Evolutionary conservation across 345 rosid species (phyloP), one percentile per base, ranked within the genome.

Genomic region (Eucalyptus marginata): DNA sequence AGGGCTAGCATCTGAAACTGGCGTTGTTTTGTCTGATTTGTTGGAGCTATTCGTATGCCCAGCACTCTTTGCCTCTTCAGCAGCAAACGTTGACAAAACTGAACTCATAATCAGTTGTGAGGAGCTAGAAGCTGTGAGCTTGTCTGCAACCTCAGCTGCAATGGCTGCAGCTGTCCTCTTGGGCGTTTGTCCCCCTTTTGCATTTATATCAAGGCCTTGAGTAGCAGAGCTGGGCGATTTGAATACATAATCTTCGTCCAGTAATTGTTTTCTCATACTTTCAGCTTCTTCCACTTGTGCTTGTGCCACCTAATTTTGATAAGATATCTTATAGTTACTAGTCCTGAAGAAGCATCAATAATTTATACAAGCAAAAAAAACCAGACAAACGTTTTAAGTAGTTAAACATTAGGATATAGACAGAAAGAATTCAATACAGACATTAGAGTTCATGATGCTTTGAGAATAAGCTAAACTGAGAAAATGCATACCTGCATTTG

Each of bases 71-170:
- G 99, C 99, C 89, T 96, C 97, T 93, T 97, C 96, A 14, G 99
- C 99, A 24, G 99, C 99, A 88, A 98, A 96, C 36, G 99, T 91
- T 25, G 99, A 98, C 49, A 98, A 94, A 88, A 96, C 97, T 46
- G 98, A 95, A 49, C 94, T 98, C 99, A 96, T 97, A 86, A 98
- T 98, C 94, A 98, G 89, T 83, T 96, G 98, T 50, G 99, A 97
- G 56, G 99, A 97, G 92, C 94, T 95, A 6, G 99, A 98, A 51
- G 99, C 96, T 49, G 98, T 90, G 81, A 96, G 97, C 92, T 94
- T 95, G 91, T 96, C 99, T 54, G 98, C 98, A 90, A 98, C 98
- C 97, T 97, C 97, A 2, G 99, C 99, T 90, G 99, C 99, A 90
- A 98, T 94, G 86, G 95, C 94, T 79, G 99, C 99, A 89, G 99